phyloP scores from a whole-genome alignment of 192 early-diverging fungal species.

The Rhizophagus sp. region DNA sequence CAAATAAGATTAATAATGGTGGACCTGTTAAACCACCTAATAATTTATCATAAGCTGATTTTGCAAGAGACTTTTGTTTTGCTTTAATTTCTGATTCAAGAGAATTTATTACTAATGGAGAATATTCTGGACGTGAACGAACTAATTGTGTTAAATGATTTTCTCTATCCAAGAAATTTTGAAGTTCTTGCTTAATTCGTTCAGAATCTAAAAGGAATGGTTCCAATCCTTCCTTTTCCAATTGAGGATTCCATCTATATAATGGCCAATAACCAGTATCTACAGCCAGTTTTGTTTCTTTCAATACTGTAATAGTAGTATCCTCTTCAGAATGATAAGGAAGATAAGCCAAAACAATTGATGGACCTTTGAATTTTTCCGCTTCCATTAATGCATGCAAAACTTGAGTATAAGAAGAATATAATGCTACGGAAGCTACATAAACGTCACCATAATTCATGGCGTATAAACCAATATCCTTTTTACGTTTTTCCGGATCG shows the following conservation, averaged over 20 bases:
- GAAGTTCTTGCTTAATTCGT: conserved; percentile 76
- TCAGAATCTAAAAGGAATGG: conserved; percentile 75
- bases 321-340: conserved; percentile 50
- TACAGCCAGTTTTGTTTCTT: conserved; percentile 88
- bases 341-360: conserved; percentile 86
- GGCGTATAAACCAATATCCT: conserved; percentile 93
- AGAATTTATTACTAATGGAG: conserved; percentile 53
- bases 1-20: conserved; percentile 84
- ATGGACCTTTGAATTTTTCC: conserved; percentile 84
- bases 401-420: conserved; percentile 86
- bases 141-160: conserved; percentile 81
- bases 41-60: conserved; percentile 68
- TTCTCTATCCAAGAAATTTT: conserved; percentile 82
- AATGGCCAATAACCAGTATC: conserved; percentile 92
- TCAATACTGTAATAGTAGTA: conserved; percentile 73
- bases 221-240: conserved; percentile 58
- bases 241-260: conserved; percentile 89
- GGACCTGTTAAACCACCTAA: conserved; percentile 74
- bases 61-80: conserved; percentile 65
- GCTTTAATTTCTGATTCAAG: conserved; percentile 66
- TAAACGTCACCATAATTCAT: conserved; percentile 92
- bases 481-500: conserved; percentile 70
- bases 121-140: conserved; percentile 62
- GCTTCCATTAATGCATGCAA: conserved; percentile 88
- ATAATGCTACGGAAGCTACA: conserved; percentile 89